Base-by-base conservation (phyloP, 805 yeast species). In the Metschnikowia hibisci region DNA sequence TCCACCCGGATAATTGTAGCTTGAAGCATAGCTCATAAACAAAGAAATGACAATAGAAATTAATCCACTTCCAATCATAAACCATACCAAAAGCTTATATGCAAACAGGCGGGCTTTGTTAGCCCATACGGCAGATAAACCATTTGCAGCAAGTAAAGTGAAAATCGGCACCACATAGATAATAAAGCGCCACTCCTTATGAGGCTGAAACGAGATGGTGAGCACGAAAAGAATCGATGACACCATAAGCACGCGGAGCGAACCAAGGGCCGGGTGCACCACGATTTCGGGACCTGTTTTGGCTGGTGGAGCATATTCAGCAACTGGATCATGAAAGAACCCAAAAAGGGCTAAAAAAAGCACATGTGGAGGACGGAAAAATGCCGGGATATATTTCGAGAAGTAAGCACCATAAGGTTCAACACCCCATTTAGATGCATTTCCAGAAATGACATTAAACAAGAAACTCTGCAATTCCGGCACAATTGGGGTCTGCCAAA, bases 151-250 rank as follows among this genome's bases (percentile, higher is more conserved):
- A 26, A 77, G 57, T 14, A 84, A 53, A 0, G 84, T 78, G 45
- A 87, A 60, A 0, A 82, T 69, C 1, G 97, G 96, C 4, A 84
- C 66, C 0, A 81, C 67, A 61, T 90, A 91, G 13, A 84, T 69
- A 32, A 91, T 80, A 56, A 91, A 91, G 53, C 97, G 76, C 95
- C 95, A 87, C 67, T 91, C 98, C 60, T 91, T 91, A 55, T 91
- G 97, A 3, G 93, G 89, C 61, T 86, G 93, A 40, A 82, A 60
- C 0, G 96, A 88, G 75, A 89, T 74, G 4, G 79, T 54, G 1
- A 67, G 47, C n/a, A 89, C 71, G 56, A 69, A 90, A 12, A 77
- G 39, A 1, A 81, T 32, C 0, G 84, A 66, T 1, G 87, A 68
- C 13, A 76, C 46, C 1, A 77, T 69, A 22, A 82, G 56, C 5